phyloP scores from a whole-genome alignment of 2,329 filamentous ascomycete species.

The Shiraia sp. region DNA sequence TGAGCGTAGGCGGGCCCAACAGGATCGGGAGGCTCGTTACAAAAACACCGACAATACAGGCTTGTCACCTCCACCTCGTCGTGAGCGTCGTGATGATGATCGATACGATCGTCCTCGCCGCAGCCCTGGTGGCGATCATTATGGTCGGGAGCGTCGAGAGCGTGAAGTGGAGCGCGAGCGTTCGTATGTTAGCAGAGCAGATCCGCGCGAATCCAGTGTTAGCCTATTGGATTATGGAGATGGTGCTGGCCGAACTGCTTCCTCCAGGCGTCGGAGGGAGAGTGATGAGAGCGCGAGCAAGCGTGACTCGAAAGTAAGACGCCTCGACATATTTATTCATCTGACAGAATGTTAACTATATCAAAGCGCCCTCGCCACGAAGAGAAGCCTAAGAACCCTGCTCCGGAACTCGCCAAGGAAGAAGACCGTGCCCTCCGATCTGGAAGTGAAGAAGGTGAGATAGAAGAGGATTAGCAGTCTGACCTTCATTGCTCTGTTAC shows the following conservation, averaged over 20 bases:
- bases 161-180: conserved; percentile 90
- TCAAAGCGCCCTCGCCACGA: conserved; percentile 57
- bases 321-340: neutral
- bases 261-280: conserved; percentile 71
- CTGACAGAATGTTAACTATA: conserved; percentile 13
- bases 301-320: conserved; percentile 49
- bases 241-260: conserved; percentile 54
- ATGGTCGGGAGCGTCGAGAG: conserved; percentile 84
- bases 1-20: conserved; percentile 89
- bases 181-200: conserved; percentile 76
- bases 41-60: conserved; percentile 76
- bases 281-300: conserved; percentile 60
- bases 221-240: conserved; percentile 94
- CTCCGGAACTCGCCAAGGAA: conserved; percentile 47
- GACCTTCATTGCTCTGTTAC: conserved; percentile 4
- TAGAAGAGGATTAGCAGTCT: conserved; percentile 69
- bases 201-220: conserved; percentile 71
- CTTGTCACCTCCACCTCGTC: conserved; percentile 55
- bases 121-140: conserved; percentile 63
- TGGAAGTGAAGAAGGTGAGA: conserved; percentile 96
- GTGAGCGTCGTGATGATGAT: conserved; percentile 46
- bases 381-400: conserved; percentile 61
- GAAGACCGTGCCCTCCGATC: conserved; percentile 73
- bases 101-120: conserved; percentile 57
- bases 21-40: conserved; percentile 91